Evolutionary conservation across 106 monocot genomes (phyloP), one percentile per base, ranked within the genome.

Genomic region (Dendrobium catenatum): DNA sequence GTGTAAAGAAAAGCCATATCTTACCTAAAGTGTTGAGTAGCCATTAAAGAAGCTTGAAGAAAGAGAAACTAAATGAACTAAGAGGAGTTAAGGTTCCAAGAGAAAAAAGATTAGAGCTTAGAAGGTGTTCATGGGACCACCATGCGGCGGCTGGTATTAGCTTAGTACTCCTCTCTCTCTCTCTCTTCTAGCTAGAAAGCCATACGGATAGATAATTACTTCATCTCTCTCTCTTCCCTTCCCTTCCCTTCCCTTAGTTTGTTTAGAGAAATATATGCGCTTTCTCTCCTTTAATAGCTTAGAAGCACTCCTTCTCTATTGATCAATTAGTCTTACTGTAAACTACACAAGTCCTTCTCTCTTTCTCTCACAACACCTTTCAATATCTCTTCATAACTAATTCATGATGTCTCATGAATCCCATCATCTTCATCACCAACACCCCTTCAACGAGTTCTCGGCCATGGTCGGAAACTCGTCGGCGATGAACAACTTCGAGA

Each of bases 401-500:
- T 78, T 37, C 75, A 70, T 51, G 70, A 83, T 78, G 78, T 68
- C 68, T 51, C 54, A 78, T 2, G 70, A 81, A 55, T 20, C 48
- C 15, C 22, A 75, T 24, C 64, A 67, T 20, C 64, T 49, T 41
- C 73, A 42, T 37, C 42, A 42, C 42, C 74, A 75, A 41, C 74
- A 75, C 74, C 43, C 11, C 59, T 46, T 41, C 54, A 67, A 77
- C 37, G 85, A 88, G 7, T 80, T 86, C 85, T 79, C 78, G 40
- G 26, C 64, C 64, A 66, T 66, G 2, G 78, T 76, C 41, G 79
- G 40, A n/a, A 61, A 43, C 77, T 81, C 76, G 9, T 42, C 77
- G 33, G 11, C 81, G 68, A 78, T 85, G 82, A 82, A 61, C 8
- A 68, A 72, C 61, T 85, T 78, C 73, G 81, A 86, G 48, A 68